Percentiles rank a stretch among this genome's conserved stretches.
These are phyloP conservation scores for Medicago truncatula DNA, from an alignment of 306 rosid genomes.

Conservation along the genomic window MtrunA17r5.0-ANR NC_053046.1:31028501-31029000, in stretches of 20 bases:
- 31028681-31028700: neutral
- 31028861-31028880: too few species aligned
- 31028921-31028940: too few species aligned
- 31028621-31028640: neutral
- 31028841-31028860: neutral
- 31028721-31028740: neutral
- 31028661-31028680: neutral
- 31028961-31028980: too few species aligned
- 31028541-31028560: neutral
- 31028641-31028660: neutral
- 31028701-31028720: neutral
- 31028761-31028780: neutral
- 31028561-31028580: neutral
- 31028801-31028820: neutral
- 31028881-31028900: too few species aligned
- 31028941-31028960: too few species aligned
- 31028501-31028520: neutral
- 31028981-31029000: too few species aligned
- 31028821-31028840: neutral
- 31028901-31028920: too few species aligned
- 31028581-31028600: neutral
- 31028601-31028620: neutral
- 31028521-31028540: neutral
- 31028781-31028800: neutral
- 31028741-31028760: neutral